Conservation (phyloP, 495 filamentous ascomycete genomes). For the Xanthoparmelia taractica region DNA sequence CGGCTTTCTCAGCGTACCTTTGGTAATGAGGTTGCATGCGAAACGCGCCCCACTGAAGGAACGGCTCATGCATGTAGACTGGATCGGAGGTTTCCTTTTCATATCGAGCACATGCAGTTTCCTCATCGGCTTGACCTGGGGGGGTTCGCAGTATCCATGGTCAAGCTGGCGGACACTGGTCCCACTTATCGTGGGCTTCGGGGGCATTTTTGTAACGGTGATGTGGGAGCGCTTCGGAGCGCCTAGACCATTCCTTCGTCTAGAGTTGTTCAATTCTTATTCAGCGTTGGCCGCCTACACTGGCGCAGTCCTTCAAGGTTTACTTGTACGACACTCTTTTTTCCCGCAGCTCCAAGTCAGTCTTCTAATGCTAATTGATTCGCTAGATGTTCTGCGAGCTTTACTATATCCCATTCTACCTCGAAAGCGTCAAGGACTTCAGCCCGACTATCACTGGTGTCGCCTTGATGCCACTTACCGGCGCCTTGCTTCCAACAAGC, state of each 20-base stretch:
- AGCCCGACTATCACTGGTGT: constrained; percentile 43
- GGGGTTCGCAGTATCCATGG: background rate
- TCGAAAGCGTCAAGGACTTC: constrained; percentile 40
- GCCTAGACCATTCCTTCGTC: constrained; percentile 47
- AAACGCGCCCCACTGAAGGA: background rate
- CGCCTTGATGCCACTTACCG: constrained; percentile 46
- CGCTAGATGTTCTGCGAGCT: constrained; percentile 22
- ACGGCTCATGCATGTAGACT: background rate
- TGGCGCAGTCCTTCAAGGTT: constrained; percentile 45
- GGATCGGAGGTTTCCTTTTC: background rate
- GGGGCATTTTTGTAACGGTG: background rate
- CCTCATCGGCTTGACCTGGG: background rate
- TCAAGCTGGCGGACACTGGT: background rate
- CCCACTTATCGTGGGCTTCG: background rate
- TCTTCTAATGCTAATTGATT: background rate
- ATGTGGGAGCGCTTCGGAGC: constrained; percentile 32
- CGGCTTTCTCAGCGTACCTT: background rate
- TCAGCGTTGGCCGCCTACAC: constrained; percentile 35
- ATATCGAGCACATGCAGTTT: background rate
- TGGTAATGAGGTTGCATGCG: background rate
- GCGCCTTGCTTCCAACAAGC: constrained; percentile 37
- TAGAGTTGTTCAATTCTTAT: constrained; percentile 42
- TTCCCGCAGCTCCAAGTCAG: background rate
- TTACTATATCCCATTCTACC: constrained; percentile 50
- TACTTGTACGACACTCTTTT: constrained; percentile 27